Percentiles rank a stretch among this genome's conserved stretches.
Evolutionary conservation across 2,329 filamentous ascomycete genomes (phyloP).

Genomic region (Berkeleyomyces rouxiae): DNA sequence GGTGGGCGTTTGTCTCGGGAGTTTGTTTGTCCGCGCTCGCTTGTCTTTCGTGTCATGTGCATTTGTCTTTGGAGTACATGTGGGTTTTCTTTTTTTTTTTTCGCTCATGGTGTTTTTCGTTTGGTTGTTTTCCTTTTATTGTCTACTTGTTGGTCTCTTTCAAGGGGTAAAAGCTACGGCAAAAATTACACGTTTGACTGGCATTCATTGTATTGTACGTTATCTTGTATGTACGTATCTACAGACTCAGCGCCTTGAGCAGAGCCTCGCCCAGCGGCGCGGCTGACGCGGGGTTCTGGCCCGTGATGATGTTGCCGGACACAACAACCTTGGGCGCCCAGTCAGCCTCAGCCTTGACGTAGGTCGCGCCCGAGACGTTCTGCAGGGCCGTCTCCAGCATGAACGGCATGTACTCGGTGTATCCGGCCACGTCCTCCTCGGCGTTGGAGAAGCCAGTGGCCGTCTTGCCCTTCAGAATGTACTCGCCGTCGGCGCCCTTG

Average conservation of each 20-base stretch:
- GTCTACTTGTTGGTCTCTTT: neutral
- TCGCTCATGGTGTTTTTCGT: neutral
- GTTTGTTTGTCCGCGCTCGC: neutral
- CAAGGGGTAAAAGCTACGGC: neutral
- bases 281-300: constrained; percentile 40
- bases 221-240: neutral
- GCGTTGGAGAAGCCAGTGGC: constrained; percentile 49
- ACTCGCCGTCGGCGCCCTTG: constrained; percentile 31
- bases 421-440: constrained; percentile 31
- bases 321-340: constrained; percentile 34
- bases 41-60: neutral
- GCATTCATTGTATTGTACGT: neutral
- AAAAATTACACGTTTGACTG: neutral
- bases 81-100: neutral
- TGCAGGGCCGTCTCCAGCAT: constrained; percentile 38
- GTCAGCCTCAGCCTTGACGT: constrained; percentile 35
- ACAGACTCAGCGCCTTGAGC: constrained; percentile 25
- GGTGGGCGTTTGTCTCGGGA: neutral
- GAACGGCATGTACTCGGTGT: constrained; percentile 39
- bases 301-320: constrained; percentile 36
- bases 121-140: neutral
- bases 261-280: constrained; percentile 35
- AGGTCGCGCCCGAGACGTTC: constrained; percentile 35
- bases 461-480: constrained; percentile 36
- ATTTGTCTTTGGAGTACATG: neutral